Evolutionary conservation across 116 monocot genomes (phyloP).

Genomic region (Zostera marina): DNA sequence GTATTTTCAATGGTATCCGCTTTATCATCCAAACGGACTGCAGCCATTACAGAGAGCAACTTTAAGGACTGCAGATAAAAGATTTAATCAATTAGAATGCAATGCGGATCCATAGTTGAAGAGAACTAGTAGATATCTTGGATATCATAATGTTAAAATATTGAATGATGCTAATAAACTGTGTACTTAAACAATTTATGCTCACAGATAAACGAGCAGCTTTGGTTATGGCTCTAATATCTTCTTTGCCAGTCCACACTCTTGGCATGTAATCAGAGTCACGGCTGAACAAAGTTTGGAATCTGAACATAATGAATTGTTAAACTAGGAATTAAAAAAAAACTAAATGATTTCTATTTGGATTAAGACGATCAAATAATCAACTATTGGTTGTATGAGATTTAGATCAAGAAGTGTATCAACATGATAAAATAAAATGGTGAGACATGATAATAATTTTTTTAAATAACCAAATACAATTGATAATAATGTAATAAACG

Average conservation of each 20-base stretch:
- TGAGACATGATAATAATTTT: too few species aligned
- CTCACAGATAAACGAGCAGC: slow-evolving; percentile 75
- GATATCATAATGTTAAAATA: background rate
- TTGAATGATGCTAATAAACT: background rate
- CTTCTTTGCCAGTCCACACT: slow-evolving; percentile 98
- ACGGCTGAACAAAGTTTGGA: slow-evolving; percentile 70
- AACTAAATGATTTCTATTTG: background rate
- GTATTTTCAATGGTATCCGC: slow-evolving; percentile 63
- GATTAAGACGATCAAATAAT: background rate
- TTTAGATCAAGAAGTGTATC: too few species aligned
- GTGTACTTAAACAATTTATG: background rate
- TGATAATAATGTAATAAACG: too few species aligned
- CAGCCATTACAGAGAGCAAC: slow-evolving; percentile 81
- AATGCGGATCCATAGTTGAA: background rate
- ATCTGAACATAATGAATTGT: slow-evolving; percentile 5
- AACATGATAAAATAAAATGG: background rate
- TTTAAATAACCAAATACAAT: too few species aligned
- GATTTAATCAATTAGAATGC: background rate
- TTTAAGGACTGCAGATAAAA: slow-evolving; percentile 58
- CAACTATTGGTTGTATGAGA: too few species aligned
- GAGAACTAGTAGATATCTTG: background rate
- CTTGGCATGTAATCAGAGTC: slow-evolving; percentile 95
- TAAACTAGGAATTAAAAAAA: background rate
- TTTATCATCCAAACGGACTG: slow-evolving; percentile 67
- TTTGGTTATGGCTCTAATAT: slow-evolving; percentile 91